Evolutionary conservation across 1,139 yeast species (phyloP).

Genomic region (Lodderomyces beijingensis): DNA sequence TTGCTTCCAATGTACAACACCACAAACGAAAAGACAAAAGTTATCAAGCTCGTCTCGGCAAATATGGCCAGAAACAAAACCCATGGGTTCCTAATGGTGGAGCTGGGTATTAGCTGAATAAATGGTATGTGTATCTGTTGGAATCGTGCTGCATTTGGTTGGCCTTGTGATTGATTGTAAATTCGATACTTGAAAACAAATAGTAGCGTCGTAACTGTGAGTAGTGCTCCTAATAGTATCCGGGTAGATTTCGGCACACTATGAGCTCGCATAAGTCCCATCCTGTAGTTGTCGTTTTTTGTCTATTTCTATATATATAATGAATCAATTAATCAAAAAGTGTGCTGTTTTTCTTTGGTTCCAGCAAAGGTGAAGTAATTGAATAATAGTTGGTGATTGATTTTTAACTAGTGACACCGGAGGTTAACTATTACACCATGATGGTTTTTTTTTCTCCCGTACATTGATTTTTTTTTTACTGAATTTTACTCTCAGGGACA

Average conservation of each 20-base stretch:
- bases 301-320: conserved; percentile 3
- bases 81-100: conserved; percentile 67
- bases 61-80: conserved; percentile 68
- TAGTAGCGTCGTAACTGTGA: conserved; percentile 21
- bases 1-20: conserved; percentile 51
- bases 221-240: conserved; percentile 24
- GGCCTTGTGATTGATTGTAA: conserved; percentile 26
- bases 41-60: conserved; percentile 57
- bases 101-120: conserved; percentile 66
- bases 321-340: no score
- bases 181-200: conserved; percentile 28
- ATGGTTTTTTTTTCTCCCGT: no score
- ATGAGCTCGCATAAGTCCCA: conserved; percentile 12
- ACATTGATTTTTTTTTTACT: no score
- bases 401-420: no score
- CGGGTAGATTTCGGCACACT: conserved; percentile 25
- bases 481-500: no score
- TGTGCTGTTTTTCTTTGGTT: no score
- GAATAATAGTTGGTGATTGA: no score
- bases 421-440: no score
- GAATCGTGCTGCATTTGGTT: conserved; percentile 15
- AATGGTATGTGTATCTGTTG: conserved; percentile 51
- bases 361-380: no score
- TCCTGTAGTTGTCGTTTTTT: conserved; percentile 3
- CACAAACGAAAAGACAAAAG: conserved; percentile 44